A percentile compares a stretch with the other conserved stretches of the same genome.
These are phyloP conservation scores for Populus ilicifolia DNA, from an alignment of 345 rosid genomes.

Conservation along the genomic window DNA sequence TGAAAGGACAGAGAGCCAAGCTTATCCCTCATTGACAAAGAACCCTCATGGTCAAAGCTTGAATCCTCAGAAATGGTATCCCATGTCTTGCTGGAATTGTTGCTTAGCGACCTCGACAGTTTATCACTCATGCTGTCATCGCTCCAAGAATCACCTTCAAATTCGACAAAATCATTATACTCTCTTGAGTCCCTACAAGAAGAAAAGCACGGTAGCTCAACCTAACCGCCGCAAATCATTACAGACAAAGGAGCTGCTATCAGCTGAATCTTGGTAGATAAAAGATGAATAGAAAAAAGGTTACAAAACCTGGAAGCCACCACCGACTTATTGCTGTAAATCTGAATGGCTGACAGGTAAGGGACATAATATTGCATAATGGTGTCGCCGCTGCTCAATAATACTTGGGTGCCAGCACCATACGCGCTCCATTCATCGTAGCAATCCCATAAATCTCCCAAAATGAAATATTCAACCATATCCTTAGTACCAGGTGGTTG, in stretches of 20 bases:
- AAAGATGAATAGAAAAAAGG: not conserved
- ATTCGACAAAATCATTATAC: conserved; percentile 31
- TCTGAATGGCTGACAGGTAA: conserved; percentile 67
- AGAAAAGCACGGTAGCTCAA: not conserved
- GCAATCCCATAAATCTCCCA: conserved; percentile 72
- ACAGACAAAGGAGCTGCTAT: not conserved
- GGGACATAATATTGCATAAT: conserved; percentile 64
- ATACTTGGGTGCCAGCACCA: conserved; percentile 47
- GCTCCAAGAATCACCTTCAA: conserved; percentile 61
- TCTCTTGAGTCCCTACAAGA: conserved; percentile 32
- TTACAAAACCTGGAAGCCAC: conserved; percentile 41
- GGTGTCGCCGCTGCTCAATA: conserved; percentile 29
- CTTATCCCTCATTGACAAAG: conserved; percentile 32
- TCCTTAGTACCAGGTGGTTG: conserved; percentile 44
- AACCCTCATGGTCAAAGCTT: conserved; percentile 38
- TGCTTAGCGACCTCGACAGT: conserved; percentile 55
- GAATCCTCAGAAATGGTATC: conserved; percentile 60
- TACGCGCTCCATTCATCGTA: conserved; percentile 74
- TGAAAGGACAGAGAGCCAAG: conserved; percentile 54
- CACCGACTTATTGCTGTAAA: conserved; percentile 45
- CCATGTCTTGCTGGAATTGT: conserved; percentile 58
- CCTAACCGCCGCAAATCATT: not conserved
- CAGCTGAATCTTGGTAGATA: not conserved
- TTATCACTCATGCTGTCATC: conserved; percentile 59
- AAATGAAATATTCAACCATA: conserved; percentile 40